Base-by-base conservation (phyloP, 257 asterid genomes). In the Solanum pennellii region DNA sequence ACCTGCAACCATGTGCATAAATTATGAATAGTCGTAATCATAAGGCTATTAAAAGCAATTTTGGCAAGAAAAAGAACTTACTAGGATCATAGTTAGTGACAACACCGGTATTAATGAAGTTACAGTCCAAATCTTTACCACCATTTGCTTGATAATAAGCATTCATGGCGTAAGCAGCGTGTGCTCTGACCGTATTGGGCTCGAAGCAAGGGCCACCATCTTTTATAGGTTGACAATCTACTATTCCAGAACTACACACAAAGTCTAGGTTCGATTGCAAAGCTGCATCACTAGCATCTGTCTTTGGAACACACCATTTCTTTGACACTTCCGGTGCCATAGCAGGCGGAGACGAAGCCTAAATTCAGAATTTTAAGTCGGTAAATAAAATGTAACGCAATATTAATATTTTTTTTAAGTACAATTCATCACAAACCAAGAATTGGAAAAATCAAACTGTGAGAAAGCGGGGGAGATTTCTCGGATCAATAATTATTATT, bases 151-250 rank as follows among this genome's bases (percentile, higher is more conserved):
- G 94, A 83, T 86, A 91, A 66, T 88, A 93, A 33, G 94, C 92
- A 27, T 93, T 93, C 96, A 93, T 92, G 44, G 94, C 94, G 49
- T 83, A 93, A 2, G 95, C 69, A 13, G 91, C 94, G 35, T 90
- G 95, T 0, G 91, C 89, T 56, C 88, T 85, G 3, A 91, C 88
- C 3, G 83, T 90, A 31, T 89, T 82, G 42, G 95, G 95, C 91
- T 87, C 86, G 16, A 87, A 93, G 89, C 94, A 93, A 16, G 89
- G 80, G 16, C 90, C 96, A 12, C 91, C 92, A 33, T 71, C 89
- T 80, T 91, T 91, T 21, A 93, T 90, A 83, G 94, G 86, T 79
- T 56, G 56, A 41, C 94, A 93, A 59, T 93, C 94, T 6, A 92
- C 94, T 6, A 92, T 31, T 39, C 92, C 94, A 0, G 86, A 44